These are phyloP conservation scores for Haplosporangium sp. DNA, from an alignment of 371 early-diverging fungal genomes.

Conservation along the genomic window DNA sequence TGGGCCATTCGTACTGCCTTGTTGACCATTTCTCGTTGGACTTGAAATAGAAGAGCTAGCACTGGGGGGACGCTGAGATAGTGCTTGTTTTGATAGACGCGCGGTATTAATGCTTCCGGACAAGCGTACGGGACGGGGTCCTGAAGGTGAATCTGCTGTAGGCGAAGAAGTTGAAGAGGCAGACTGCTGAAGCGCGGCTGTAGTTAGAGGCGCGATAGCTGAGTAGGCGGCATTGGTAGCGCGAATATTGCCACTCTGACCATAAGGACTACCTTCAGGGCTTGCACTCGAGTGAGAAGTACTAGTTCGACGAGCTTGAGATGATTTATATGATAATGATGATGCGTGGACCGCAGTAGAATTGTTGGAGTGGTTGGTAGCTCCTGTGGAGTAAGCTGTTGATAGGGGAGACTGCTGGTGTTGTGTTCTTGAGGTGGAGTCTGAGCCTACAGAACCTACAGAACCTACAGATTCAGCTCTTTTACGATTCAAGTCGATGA, in stretches of 20 bases:
- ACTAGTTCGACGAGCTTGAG: conserved; percentile 34
- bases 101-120: conserved; percentile 2
- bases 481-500: conserved; percentile 29
- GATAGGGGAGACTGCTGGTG: conserved; percentile 5
- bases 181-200: conserved; percentile 18
- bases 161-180: conserved; percentile 20
- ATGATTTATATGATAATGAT: conserved; percentile 21
- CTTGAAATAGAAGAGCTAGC: background rate
- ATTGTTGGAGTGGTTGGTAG: conserved; percentile 3
- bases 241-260: conserved; percentile 11
- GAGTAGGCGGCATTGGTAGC: conserved; percentile 18
- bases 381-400: conserved; percentile 10
- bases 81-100: conserved; percentile 31
- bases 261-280: conserved; percentile 14
- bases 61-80: conserved; percentile 33
- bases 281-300: conserved; percentile 10
- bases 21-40: background rate
- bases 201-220: conserved; percentile 27
- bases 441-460: conserved; percentile 15
- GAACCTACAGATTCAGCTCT: conserved; percentile 35
- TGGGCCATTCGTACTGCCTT: background rate
- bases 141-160: conserved; percentile 20
- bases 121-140: conserved; percentile 8
- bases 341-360: conserved; percentile 18
- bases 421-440: background rate